These are phyloP conservation scores for Kodamaea plutei DNA, from an alignment of 1,139 yeast species.

Conservation along the genomic window DNA sequence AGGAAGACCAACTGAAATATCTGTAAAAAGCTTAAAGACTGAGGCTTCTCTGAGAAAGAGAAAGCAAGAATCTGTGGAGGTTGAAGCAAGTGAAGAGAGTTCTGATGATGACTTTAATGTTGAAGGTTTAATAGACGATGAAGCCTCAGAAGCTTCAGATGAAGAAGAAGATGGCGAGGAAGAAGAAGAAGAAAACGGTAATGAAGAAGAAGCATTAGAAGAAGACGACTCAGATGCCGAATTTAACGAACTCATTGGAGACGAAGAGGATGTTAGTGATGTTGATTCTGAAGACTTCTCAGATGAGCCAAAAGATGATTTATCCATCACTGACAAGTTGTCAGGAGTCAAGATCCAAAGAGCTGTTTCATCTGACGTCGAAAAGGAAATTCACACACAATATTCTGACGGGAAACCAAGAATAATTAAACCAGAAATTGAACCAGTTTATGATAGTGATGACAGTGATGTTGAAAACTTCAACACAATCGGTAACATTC, in stretches of 20 bases:
- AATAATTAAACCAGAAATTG: constrained; percentile 79
- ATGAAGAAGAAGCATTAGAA: constrained; percentile 26
- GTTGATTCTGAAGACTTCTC: constrained; percentile 39
- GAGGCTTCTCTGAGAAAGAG: constrained; percentile 14
- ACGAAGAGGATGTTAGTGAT: constrained; percentile 38
- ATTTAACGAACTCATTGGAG: constrained; percentile 53
- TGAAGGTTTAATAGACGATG: constrained; percentile 24
- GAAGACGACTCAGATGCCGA: constrained; percentile 58
- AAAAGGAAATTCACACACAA: constrained; percentile 40
- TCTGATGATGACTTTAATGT: constrained; percentile 26
- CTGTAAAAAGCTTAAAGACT: constrained; percentile 4
- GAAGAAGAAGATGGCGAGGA: constrained; percentile 26
- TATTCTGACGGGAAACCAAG: constrained; percentile 81
- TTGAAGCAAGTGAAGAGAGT: constrained; percentile 16
- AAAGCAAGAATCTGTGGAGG: constrained; percentile 15
- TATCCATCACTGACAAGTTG: constrained; percentile 51
- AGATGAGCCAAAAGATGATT: constrained; percentile 49
- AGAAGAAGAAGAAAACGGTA: constrained; percentile 23
- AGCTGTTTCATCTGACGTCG: constrained; percentile 34
- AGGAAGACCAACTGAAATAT: too few relatives aligned
- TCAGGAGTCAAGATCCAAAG: constrained; percentile 47
- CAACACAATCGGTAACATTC: constrained; percentile 91
- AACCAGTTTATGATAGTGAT: constrained; percentile 89
- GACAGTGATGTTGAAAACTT: constrained; percentile 82
- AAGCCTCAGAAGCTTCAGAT: constrained; percentile 14